Percentiles rank a stretch among this genome's conserved stretches.
Conservation (phyloP, 345 rosid genomes). For the Jatropha curcas region DNA sequence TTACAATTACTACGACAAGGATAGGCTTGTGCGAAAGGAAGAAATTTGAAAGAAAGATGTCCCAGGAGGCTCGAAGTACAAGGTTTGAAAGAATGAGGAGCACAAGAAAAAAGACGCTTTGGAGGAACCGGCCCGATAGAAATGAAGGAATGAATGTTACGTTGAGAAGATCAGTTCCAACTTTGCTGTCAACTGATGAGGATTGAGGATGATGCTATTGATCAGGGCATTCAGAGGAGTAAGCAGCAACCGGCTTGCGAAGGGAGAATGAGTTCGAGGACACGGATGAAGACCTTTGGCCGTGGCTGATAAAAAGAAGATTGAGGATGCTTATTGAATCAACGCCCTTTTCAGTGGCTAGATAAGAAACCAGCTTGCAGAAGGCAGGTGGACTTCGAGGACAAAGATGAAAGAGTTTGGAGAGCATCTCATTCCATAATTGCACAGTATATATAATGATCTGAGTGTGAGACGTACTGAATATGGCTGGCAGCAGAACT, state of each 20-base stretch:
- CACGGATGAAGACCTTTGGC: constrained; percentile 29
- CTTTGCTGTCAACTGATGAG: constrained; percentile 28
- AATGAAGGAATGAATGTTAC: constrained; percentile 29
- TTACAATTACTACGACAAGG: constrained; percentile 35
- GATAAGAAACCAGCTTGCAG: too few species aligned
- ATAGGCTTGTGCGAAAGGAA: constrained; percentile 30
- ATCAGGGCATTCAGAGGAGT: constrained; percentile 30
- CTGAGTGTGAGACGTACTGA: too few species aligned
- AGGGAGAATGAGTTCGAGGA: constrained; percentile 32
- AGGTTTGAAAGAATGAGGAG: constrained; percentile 32
- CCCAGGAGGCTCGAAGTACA: constrained; percentile 32
- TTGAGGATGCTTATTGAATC: neutral
- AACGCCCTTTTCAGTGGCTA: neutral
- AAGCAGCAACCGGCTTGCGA: constrained; percentile 28
- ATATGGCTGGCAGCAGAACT: too few species aligned
- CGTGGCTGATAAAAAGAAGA: neutral
- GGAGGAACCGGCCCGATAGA: constrained; percentile 30
- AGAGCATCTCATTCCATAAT: too few species aligned
- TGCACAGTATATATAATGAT: too few species aligned
- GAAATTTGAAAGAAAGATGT: constrained; percentile 39
- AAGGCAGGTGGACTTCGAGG: too few species aligned
- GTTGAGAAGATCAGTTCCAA: constrained; percentile 31
- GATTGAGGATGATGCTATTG: constrained; percentile 37
- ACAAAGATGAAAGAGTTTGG: too few species aligned
- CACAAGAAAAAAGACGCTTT: constrained; percentile 33